Evolutionary conservation across 441 rosid species (phyloP).

Genomic region (Erysimum pusillum): DNA sequence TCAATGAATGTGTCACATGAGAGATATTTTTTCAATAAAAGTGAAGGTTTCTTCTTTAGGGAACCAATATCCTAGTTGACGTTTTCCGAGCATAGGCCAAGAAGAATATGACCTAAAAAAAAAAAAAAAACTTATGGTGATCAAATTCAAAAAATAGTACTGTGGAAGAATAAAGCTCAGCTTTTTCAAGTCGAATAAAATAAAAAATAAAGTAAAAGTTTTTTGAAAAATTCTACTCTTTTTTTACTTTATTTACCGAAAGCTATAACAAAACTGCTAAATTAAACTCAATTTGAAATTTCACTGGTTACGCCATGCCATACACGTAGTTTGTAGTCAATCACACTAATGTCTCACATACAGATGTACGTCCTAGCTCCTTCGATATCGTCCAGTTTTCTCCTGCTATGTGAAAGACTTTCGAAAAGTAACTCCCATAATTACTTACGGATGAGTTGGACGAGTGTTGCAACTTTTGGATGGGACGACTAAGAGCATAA

Average conservation of each 20-base stretch:
- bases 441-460: neutral
- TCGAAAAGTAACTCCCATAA: too few relatives aligned
- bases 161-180: neutral
- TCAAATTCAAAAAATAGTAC: constrained; percentile 5
- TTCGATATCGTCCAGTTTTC: too few relatives aligned
- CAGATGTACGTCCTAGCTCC: too few relatives aligned
- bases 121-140: constrained; percentile 1
- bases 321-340: neutral
- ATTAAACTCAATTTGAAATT: neutral
- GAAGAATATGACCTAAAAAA: constrained; percentile 18
- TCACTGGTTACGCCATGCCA: neutral
- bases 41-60: constrained; percentile 50
- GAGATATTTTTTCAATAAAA: constrained; percentile 26
- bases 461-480: neutral
- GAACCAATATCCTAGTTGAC: constrained; percentile 45
- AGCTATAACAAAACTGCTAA: neutral
- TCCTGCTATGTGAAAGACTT: too few relatives aligned
- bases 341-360: neutral
- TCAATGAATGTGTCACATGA: constrained; percentile 43
- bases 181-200: neutral
- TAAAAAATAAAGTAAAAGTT: neutral
- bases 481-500: neutral
- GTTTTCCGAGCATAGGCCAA: constrained; percentile 18
- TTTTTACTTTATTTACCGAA: neutral
- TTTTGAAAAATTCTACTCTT: neutral